Conservation (phyloP, 345 rosid species). For the Hirschfeldia incana region DNA sequence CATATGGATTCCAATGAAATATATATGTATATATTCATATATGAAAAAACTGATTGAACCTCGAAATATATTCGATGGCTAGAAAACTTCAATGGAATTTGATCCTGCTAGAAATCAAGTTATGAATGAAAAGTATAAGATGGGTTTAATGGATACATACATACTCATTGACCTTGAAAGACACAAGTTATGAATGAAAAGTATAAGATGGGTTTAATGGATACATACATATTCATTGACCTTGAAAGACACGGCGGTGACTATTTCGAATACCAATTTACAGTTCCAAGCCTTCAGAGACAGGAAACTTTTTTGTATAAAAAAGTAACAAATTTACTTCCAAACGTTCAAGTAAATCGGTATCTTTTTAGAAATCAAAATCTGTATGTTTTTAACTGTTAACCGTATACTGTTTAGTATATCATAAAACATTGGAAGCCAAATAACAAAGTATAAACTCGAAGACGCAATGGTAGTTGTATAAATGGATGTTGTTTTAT, state of each 20-base stretch:
- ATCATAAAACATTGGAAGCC: neutral
- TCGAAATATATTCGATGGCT: neutral
- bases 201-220: conserved; percentile 24
- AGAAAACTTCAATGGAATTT: neutral
- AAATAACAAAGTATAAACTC: neutral
- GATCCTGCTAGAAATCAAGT: neutral
- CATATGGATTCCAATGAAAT: too few species aligned
- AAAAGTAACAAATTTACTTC: conserved; percentile 6
- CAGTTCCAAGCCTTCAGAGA: conserved; percentile 12
- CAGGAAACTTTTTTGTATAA: neutral
- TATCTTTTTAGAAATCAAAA: too few species aligned
- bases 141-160: conserved; percentile 18
- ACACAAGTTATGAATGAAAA: neutral
- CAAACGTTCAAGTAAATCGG: neutral
- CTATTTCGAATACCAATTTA: conserved; percentile 15
- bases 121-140: conserved; percentile 12
- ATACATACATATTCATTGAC: conserved; percentile 10
- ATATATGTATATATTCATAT: too few species aligned
- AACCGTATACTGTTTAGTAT: neutral
- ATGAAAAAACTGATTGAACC: too few species aligned
- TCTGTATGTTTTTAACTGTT: too few species aligned
- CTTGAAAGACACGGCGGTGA: conserved; percentile 26
- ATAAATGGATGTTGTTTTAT: neutral
- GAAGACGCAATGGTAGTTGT: neutral
- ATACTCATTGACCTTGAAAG: too few species aligned